Percentiles rank a stretch among this genome's conserved stretches.
phyloP scores from a whole-genome alignment of 2,329 filamentous ascomycete genomes.

The Beauveria sp. region DNA sequence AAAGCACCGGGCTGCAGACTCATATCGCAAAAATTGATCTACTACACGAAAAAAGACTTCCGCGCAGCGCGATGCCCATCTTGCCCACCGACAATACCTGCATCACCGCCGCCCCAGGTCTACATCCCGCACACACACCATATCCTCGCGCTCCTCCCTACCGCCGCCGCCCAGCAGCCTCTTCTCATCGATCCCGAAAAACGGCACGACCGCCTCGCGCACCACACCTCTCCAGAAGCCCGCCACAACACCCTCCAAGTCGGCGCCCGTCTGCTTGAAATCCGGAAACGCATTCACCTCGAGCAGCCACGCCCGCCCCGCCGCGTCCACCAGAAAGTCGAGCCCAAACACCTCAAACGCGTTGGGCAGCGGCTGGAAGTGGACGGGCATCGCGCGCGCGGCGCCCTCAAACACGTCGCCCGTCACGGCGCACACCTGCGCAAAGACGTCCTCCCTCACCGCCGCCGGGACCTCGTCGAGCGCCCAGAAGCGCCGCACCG shows the following conservation, averaged over 20 bases:
- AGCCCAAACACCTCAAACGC: slow-evolving; percentile 89
- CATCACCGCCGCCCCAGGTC: slow-evolving; percentile 41
- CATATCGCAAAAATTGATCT: not conserved
- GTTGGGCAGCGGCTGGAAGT: slow-evolving; percentile 85
- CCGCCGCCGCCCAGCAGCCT: slow-evolving; percentile 19
- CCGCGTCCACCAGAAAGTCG: slow-evolving; percentile 74
- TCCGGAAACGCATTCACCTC: slow-evolving; percentile 97
- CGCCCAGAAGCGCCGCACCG: slow-evolving; percentile 69
- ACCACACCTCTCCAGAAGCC: slow-evolving; percentile 73
- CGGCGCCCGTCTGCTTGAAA: slow-evolving; percentile 86
- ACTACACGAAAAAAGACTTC: not conserved
- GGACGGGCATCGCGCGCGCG: slow-evolving; percentile 71
- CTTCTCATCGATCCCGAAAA: slow-evolving; percentile 45
- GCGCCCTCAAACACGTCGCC: slow-evolving; percentile 81
- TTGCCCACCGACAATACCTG: not conserved
- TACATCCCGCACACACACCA: slow-evolving; percentile 46
- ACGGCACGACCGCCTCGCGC: slow-evolving; percentile 55
- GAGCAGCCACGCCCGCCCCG: slow-evolving; percentile 63
- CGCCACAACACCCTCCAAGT: slow-evolving; percentile 62
- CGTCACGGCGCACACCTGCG: slow-evolving; percentile 66
- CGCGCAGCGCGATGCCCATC: not conserved
- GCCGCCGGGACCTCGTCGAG: slow-evolving; percentile 37
- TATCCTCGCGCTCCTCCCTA: slow-evolving; percentile 23
- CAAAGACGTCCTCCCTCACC: slow-evolving; percentile 58
- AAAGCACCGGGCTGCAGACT: too few species aligned